A percentile compares a stretch with the other conserved stretches of the same genome.
Evolutionary conservation across 2,329 filamentous ascomycete species (phyloP).

Genomic region (Onygenales sp.): DNA sequence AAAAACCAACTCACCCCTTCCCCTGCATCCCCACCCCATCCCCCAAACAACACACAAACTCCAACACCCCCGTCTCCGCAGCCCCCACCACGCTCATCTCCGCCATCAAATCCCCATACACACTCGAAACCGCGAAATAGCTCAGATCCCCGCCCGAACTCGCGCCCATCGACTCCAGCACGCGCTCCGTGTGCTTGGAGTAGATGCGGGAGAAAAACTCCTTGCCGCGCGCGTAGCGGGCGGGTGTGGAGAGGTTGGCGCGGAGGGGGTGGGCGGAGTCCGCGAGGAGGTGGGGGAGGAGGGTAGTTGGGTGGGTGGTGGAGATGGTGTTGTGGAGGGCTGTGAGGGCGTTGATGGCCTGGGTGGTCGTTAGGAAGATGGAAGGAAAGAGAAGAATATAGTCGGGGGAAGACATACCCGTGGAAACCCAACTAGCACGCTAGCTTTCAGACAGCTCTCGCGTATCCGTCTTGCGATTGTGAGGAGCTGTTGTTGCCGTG

Average conservation of each 20-base stretch:
- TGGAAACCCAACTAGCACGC: conserved; percentile 21
- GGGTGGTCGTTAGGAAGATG: neutral
- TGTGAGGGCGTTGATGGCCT: conserved; percentile 14
- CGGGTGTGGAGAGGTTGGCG: conserved; percentile 2
- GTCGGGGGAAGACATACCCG: conserved; percentile 11
- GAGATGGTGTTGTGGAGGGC: conserved; percentile 15
- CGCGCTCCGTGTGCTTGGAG: conserved; percentile 16
- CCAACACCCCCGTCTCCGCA: conserved; percentile 19
- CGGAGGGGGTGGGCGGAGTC: conserved; percentile 14
- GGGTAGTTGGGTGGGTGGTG: conserved; percentile 6
- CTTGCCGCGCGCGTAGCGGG: conserved; percentile 13
- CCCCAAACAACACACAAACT: conserved; percentile 22
- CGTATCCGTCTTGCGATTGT: conserved; percentile 16
- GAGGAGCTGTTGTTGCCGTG: conserved; percentile 2
- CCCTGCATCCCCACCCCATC: conserved; percentile 19
- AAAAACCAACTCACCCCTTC: conserved; percentile 16
- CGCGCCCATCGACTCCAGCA: conserved; percentile 15
- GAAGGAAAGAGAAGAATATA: neutral
- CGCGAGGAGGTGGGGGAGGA: conserved; percentile 7
- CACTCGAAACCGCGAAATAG: conserved; percentile 18
- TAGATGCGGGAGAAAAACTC: conserved; percentile 20
- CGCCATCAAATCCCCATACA: conserved; percentile 21
- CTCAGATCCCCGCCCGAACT: conserved; percentile 19
- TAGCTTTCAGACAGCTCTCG: conserved; percentile 19
- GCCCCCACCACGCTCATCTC: conserved; percentile 16